Evolutionary conservation across 2,329 filamentous ascomycete genomes (phyloP).

Genomic region (Uncinocarpus reesii): DNA sequence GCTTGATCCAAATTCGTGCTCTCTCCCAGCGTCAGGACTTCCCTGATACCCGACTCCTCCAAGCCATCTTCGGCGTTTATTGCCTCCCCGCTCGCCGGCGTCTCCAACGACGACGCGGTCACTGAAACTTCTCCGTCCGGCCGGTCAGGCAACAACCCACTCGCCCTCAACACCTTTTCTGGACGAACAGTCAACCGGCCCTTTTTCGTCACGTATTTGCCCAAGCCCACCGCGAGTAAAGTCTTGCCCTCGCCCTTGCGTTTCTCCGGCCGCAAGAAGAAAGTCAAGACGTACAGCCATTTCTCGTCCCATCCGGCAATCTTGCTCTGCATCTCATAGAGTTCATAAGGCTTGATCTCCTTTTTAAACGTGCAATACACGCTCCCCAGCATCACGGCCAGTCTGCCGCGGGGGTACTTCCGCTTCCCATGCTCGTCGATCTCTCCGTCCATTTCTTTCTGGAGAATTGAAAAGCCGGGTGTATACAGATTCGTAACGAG

Average conservation of each 20-base stretch:
- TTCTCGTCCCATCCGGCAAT: constrained; percentile 68
- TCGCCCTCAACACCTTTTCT: constrained; percentile 59
- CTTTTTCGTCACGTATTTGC: constrained; percentile 75
- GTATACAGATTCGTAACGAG: constrained; percentile 60
- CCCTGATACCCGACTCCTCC: constrained; percentile 30
- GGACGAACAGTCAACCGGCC: constrained; percentile 76
- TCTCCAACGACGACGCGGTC: constrained; percentile 21
- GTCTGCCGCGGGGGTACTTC: constrained; percentile 31
- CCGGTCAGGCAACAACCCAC: constrained; percentile 61
- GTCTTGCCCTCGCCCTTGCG: constrained; percentile 47
- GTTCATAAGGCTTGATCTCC: constrained; percentile 59
- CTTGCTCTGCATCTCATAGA: constrained; percentile 63
- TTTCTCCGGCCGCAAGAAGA: constrained; percentile 51
- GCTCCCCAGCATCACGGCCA: constrained; percentile 59
- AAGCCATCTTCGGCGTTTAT: constrained; percentile 25
- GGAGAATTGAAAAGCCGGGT: constrained; percentile 45
- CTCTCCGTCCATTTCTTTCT: constrained; percentile 45
- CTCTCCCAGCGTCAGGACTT: constrained; percentile 29
- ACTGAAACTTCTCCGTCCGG: constrained; percentile 47
- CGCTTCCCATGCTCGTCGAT: constrained; percentile 37
- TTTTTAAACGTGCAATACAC: constrained; percentile 63
- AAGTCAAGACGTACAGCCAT: constrained; percentile 67
- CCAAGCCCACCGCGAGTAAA: constrained; percentile 60
- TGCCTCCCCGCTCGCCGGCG: constrained; percentile 23
- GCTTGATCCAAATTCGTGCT: constrained; percentile 23